Evolutionary conservation across 768 basidiomycete genomes (phyloP).

Genomic region (Tylopilus sp.): DNA sequence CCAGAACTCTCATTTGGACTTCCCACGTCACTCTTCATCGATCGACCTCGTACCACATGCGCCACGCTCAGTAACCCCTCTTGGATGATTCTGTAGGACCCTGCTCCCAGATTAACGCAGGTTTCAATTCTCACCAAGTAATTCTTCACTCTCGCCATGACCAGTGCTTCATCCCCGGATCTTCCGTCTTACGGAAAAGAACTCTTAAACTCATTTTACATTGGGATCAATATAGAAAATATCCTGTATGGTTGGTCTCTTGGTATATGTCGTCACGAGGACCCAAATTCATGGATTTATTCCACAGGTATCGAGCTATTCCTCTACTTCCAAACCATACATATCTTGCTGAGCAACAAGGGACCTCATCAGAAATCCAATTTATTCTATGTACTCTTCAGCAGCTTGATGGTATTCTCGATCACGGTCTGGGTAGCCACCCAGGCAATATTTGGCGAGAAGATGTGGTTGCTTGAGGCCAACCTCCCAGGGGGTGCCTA

Average conservation of each 20-base stretch:
- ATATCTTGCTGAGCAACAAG: background rate
- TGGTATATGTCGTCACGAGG: background rate
- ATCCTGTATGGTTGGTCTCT: background rate
- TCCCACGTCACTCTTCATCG: no score
- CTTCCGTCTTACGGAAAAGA: background rate
- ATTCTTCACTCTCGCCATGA: background rate
- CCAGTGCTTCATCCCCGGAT: background rate
- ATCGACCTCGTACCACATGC: no score
- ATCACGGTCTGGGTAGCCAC: background rate
- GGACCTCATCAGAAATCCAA: background rate
- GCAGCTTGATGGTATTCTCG: background rate
- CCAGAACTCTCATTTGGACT: no score
- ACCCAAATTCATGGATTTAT: background rate
- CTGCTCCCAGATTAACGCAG: no score
- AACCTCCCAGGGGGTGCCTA: background rate
- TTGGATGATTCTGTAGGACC: background rate
- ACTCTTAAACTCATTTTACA: background rate
- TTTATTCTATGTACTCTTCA: background rate
- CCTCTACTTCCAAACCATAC: background rate
- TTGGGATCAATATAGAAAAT: background rate
- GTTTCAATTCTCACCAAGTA: background rate
- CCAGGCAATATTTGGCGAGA: background rate
- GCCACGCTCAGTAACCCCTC: no score
- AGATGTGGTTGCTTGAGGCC: background rate
- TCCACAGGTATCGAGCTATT: background rate